phyloP scores from a whole-genome alignment of 169 alveolate species.

The Besnoitia besnoiti region DNA sequence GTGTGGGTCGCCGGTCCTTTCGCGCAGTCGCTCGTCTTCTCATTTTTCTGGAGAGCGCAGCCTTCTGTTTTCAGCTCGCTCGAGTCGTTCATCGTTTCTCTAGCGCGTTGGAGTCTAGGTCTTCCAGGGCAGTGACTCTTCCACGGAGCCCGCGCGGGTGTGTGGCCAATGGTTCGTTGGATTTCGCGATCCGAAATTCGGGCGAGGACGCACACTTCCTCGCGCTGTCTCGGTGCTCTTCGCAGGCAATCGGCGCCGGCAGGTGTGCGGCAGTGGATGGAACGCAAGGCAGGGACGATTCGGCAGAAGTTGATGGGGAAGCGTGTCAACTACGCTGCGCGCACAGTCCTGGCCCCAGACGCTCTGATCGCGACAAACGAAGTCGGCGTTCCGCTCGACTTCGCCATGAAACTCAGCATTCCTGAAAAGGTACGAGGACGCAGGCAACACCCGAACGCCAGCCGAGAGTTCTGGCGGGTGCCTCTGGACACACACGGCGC shows the following conservation, averaged over 20 bases:
- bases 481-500: no score
- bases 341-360: slow-evolving; percentile 99
- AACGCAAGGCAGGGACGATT: slow-evolving; percentile 96
- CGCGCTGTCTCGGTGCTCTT: background rate
- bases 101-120: no score
- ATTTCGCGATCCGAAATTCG: no score
- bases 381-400: slow-evolving; percentile 58
- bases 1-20: no score
- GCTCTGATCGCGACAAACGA: slow-evolving; percentile 94
- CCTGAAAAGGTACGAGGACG: slow-evolving; percentile 25
- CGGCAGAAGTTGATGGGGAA: slow-evolving; percentile 99
- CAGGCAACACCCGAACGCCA: background rate
- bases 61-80: no score
- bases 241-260: slow-evolving; percentile 54
- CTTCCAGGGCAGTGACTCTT: no score
- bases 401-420: slow-evolving; percentile 52
- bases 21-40: no score
- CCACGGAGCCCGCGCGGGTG: no score
- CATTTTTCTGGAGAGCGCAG: no score
- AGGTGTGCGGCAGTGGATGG: slow-evolving; percentile 95
- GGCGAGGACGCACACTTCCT: background rate
- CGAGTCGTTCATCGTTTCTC: no score
- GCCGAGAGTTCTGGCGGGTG: no score
- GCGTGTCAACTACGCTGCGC: slow-evolving; percentile 98
- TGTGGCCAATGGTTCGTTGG: no score